phyloP scores from a whole-genome alignment of 2,329 filamentous ascomycete species.

The Pseudopyricularia cyperi region DNA sequence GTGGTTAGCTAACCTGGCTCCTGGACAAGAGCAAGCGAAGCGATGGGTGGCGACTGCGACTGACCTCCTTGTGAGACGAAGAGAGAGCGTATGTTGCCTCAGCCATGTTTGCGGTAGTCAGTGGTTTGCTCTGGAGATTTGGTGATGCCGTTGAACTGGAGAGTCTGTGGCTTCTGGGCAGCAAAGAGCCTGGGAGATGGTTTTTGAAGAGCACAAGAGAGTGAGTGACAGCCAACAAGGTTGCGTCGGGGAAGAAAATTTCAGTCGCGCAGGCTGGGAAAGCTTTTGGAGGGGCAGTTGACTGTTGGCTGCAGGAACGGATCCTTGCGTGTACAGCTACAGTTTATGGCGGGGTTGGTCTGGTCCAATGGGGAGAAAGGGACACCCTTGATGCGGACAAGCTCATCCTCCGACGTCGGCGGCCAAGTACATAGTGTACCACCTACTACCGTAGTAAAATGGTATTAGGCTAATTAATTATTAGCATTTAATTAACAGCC shows the following conservation, averaged over 20 bases:
- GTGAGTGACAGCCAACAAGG: not conserved
- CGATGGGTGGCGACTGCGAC: constrained; percentile 13
- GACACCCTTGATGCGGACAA: not conserved
- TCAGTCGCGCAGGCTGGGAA: not conserved
- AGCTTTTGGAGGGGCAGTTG: not conserved
- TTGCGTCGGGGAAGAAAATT: not conserved
- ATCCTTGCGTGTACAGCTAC: not conserved
- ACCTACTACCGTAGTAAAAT: too few relatives aligned
- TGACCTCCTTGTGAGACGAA: constrained; percentile 39
- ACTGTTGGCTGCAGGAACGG: not conserved
- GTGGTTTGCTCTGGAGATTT: not conserved
- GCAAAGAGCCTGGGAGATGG: not conserved
- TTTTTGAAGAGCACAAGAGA: not conserved
- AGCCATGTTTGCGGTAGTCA: not conserved
- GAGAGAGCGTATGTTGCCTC: constrained; percentile 35
- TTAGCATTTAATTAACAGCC: too few relatives aligned
- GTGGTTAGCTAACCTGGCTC: not conserved
- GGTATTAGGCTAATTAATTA: too few relatives aligned
- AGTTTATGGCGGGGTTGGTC: not conserved
- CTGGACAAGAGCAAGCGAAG: not conserved
- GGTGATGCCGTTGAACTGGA: not conserved
- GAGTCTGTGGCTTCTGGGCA: not conserved
- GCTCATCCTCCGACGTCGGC: not conserved
- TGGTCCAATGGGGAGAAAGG: not conserved
- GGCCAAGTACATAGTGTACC: not conserved